phyloP scores from a whole-genome alignment of 257 asterid species.

The Ophiorrhiza pumila region DNA sequence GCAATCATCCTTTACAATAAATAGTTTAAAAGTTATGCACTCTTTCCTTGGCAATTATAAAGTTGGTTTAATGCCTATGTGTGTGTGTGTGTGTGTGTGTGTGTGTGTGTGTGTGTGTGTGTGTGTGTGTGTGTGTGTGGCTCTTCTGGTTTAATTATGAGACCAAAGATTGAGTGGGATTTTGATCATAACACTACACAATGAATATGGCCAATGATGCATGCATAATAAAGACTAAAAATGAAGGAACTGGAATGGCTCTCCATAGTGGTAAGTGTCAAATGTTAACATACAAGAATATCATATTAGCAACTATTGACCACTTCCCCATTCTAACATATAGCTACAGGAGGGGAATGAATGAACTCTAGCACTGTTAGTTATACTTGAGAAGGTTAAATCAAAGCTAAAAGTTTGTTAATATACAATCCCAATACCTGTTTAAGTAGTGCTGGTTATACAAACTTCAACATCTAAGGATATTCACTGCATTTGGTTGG shows the following conservation, averaged over 20 bases:
- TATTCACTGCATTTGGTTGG: neutral
- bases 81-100: too few relatives aligned
- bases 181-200: too few relatives aligned
- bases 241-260: conserved; percentile 14
- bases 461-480: neutral
- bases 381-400: conserved; percentile 18
- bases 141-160: too few relatives aligned
- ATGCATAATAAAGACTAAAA: conserved; percentile 2
- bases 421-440: conserved; percentile 14
- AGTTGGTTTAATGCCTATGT: too few relatives aligned
- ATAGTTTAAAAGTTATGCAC: too few relatives aligned
- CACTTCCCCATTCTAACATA: conserved; percentile 24
- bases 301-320: conserved; percentile 23
- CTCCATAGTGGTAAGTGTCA: neutral
- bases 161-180: too few relatives aligned
- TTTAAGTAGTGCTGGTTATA: neutral
- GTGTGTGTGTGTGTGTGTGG: too few relatives aligned
- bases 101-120: too few relatives aligned
- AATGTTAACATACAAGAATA: conserved; percentile 16
- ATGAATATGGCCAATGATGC: neutral
- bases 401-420: conserved; percentile 18
- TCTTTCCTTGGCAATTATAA: too few relatives aligned
- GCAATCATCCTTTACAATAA: too few relatives aligned
- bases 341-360: conserved; percentile 27
- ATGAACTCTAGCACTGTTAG: conserved; percentile 10